Base-by-base conservation (phyloP, 2,329 filamentous ascomycete genomes). In the Coniella vitis region DNA sequence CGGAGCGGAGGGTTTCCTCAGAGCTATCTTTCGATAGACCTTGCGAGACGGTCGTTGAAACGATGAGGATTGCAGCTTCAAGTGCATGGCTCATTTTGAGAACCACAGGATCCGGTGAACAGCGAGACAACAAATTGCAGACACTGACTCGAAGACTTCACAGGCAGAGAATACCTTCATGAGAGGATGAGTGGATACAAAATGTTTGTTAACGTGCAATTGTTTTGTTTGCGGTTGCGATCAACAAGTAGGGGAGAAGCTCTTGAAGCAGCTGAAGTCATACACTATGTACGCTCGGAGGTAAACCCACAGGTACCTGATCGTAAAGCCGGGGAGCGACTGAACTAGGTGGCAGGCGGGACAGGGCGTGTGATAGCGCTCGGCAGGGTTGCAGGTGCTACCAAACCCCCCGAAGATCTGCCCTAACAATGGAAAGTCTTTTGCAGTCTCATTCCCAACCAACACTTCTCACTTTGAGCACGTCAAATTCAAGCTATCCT, bases 1-100 rank as follows among this genome's bases (percentile, higher is more conserved):
- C 81, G 45, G 84, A 73, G 41, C 79, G 74, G 4, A 98, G 74
- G 9, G 79, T 72, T 1, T 74, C 72, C 5, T 80, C 80, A 8
- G 87, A 84, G 54, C 81, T 81, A 68, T 98, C 93, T 1, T 87
- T 83, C 3, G 85, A 81, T 0, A 88, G 79, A 64, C 95, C 85
- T 57, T 80, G 75, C 8, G 84, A 81, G 5, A 90, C 93, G 5
- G 93, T 98, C 44, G 94, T 94, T 1, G 93, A 97, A 35, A 98
- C 77, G 56, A 97, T 78, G 47, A 98, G 75, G 42, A 98, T 83
- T 7, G 86, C 87, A 31, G 83, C 85, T 62, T 73, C 85, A 12
- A 97, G 71, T 48, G 72, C 38, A 31, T 48, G 46, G 35, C 49
- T 47, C 51, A 53, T 53, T 10, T 29, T 45, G 44, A 13, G 21